Base-by-base conservation (phyloP, 768 basidiomycete genomes). In the Leccinum incarnatum region DNA sequence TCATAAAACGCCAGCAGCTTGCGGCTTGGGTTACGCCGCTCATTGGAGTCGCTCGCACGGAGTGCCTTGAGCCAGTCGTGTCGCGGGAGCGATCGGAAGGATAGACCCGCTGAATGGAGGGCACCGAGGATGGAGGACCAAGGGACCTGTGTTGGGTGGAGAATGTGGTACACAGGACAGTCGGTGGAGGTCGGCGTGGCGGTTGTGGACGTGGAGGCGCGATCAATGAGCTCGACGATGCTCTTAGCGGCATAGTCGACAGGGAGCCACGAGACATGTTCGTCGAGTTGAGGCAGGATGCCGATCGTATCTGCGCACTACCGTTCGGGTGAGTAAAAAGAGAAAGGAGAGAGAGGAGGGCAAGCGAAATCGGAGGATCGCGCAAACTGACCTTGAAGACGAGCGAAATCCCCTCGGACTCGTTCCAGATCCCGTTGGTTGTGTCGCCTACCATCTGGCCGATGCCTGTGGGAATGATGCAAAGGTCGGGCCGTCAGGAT, bases 401-500 rank as follows among this genome's bases (percentile, higher is more conserved):
- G 42, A 72, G 66, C 2, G 69, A 70, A 11, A 70, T 59, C 3
- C 62, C 71, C 72, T 76, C 83, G 1, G 81, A 83, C 60, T 81
- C 78, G 67, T 82, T 83, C 82, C 81, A 83, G 5, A 81, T 76
- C 7, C 80, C 81, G 46, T 76, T 74, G 42, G 47, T 57, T 23
- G 79, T 76, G 59, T 84, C 81, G 1, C 82, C 82, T 2, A 80
- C 82, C 72, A 84, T 77, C 61, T 84, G 83, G 4, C 83, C 82
- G n/a, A 84, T 81, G 14, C 82, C 69, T 58, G 81, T 57, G 36
- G 54, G 29, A 4, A 5, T 12, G 11, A 19, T 40, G 3, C 37
- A 40, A 40, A n/a, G 12, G 10, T 19, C 57, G 46, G 3, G 2
- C 14, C 23, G 17, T 67, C 29, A 66, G 36, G 23, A 4, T 0